phyloP scores from a whole-genome alignment of 768 basidiomycete genomes.

The Rhodotorula toruloides region DNA sequence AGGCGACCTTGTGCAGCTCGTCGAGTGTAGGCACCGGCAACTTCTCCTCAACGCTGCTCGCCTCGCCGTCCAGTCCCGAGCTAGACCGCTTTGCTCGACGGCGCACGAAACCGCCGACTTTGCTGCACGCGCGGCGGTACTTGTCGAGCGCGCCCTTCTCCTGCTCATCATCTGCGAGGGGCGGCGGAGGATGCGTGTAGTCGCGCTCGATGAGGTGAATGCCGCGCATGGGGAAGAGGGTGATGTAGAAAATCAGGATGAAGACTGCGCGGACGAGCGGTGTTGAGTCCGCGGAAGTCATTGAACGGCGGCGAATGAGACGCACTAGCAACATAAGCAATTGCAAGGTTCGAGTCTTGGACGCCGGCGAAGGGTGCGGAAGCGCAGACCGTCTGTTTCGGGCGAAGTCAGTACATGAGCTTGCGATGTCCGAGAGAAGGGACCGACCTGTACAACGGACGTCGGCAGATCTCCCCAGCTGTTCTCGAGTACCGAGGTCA shows the following conservation, averaged over 20 bases:
- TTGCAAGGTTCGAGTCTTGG: conserved; percentile 57
- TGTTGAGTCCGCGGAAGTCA: not conserved
- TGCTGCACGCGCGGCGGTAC: not conserved
- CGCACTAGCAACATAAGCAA: conserved; percentile 11
- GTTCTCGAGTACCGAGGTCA: not conserved
- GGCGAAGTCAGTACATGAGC: not conserved
- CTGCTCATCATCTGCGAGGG: conserved; percentile 52
- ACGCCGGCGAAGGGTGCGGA: conserved; percentile 43
- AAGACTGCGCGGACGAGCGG: not conserved
- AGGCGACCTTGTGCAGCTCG: not conserved
- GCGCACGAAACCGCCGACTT: not conserved
- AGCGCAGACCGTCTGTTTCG: not conserved
- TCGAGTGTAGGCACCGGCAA: not conserved
- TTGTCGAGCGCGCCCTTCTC: conserved; percentile 45
- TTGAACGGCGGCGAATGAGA: no score
- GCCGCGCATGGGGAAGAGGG: conserved; percentile 4
- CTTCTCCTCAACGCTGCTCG: not conserved
- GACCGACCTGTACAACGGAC: not conserved
- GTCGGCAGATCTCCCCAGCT: conserved; percentile 8
- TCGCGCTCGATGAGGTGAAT: conserved; percentile 51
- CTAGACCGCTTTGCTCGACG: conserved; percentile 15
- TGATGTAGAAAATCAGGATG: conserved; percentile 18
- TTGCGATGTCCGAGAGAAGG: not conserved
- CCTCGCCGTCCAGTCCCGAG: no score
- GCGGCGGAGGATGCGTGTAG: conserved; percentile 52